These are phyloP conservation scores for Citrus unshiu DNA, from an alignment of 345 rosid genomes.

Conservation along the genomic window DNA sequence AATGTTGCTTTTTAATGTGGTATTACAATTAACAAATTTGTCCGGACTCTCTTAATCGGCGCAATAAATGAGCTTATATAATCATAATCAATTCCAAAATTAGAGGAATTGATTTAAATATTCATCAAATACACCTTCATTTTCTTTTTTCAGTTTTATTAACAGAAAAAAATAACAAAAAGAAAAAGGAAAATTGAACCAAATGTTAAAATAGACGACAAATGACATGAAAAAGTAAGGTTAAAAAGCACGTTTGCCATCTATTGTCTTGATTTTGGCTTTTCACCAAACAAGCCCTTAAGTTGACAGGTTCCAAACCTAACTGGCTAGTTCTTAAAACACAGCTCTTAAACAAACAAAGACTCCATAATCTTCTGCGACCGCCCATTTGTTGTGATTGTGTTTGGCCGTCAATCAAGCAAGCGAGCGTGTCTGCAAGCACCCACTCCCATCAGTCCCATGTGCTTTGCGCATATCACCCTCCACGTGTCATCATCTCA, in stretches of 20 bases:
- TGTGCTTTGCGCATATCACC: constrained; percentile 34
- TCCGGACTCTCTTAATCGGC: no score
- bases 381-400: constrained; percentile 27
- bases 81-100: no score
- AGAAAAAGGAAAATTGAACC: neutral
- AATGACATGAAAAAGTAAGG: neutral
- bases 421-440: constrained; percentile 31
- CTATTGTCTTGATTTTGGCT: neutral
- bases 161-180: neutral
- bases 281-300: neutral
- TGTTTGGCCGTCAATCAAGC: constrained; percentile 47
- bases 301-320: neutral
- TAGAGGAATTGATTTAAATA: no score
- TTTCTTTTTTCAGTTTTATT: no score
- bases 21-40: no score
- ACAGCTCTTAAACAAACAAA: neutral
- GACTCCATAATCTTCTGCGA: neutral
- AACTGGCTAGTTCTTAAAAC: neutral
- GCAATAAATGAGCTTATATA: no score
- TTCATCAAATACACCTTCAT: no score
- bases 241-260: neutral
- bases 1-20: no score
- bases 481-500: constrained; percentile 18
- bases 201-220: neutral
- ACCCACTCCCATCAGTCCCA: constrained; percentile 45